Evolutionary conservation across 1,284 basidiomycete species (phyloP).

Genomic region (Phylloporus sp.): DNA sequence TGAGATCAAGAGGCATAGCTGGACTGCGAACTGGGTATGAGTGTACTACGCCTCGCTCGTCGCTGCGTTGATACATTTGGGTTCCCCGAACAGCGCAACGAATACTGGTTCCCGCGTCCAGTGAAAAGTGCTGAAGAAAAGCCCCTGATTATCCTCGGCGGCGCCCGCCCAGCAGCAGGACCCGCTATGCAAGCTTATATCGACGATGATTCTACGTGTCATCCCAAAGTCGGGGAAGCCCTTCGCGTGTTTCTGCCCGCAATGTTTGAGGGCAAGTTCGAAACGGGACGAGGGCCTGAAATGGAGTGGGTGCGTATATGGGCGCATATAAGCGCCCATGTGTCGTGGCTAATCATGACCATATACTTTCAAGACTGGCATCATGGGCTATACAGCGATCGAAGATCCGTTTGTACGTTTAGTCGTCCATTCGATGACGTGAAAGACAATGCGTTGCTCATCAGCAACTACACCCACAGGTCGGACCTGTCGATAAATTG

Average conservation of each 20-base stretch:
- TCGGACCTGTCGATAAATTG: constrained; percentile 60
- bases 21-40: constrained; percentile 48
- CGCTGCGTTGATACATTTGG: not conserved
- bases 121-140: constrained; percentile 36
- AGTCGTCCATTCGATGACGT: not conserved
- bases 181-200: constrained; percentile 54
- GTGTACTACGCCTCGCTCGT: too few relatives aligned
- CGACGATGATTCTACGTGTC: constrained; percentile 64
- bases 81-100: constrained; percentile 43
- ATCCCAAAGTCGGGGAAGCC: constrained; percentile 49
- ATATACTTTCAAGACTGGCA: constrained; percentile 62
- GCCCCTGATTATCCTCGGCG: constrained; percentile 77
- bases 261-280: constrained; percentile 60
- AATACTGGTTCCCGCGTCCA: constrained; percentile 85
- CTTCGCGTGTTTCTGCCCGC: constrained; percentile 63
- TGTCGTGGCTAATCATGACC: not conserved
- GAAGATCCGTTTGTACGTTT: constrained; percentile 70
- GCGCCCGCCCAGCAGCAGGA: constrained; percentile 55
- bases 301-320: constrained; percentile 69
- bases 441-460: not conserved
- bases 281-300: constrained; percentile 52
- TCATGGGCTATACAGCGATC: constrained; percentile 76
- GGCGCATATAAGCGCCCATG: too few relatives aligned
- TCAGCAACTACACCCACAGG: constrained; percentile 43
- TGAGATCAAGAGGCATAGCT: constrained; percentile 43